Conservation (phyloP, 1,139 yeast genomes). For the Saccharomyces pastorianus region DNA sequence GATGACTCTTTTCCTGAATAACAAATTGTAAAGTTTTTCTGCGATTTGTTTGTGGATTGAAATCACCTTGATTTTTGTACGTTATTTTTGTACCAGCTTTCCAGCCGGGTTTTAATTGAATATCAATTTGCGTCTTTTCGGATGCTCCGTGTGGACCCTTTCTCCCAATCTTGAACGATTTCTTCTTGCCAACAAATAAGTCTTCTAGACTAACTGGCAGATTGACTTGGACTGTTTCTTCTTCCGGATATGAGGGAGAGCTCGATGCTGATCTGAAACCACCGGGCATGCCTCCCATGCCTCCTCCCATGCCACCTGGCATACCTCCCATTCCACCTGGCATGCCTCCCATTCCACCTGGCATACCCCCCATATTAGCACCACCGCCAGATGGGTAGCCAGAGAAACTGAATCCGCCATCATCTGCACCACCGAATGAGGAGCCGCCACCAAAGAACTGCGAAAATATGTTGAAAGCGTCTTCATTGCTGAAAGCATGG, state of each 20-base stretch:
- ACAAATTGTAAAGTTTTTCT: conserved; percentile 88
- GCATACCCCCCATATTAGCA: conserved; percentile 25
- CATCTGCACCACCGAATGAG: conserved; percentile 16
- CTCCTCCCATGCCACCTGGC: conserved; percentile 29
- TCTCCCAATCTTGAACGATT: conserved; percentile 84
- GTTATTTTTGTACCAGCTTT: conserved; percentile 94
- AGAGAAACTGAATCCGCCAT: conserved; percentile 12
- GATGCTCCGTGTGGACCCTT: conserved; percentile 57
- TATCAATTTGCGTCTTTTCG: conserved; percentile 72
- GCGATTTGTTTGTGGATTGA: conserved; percentile 63
- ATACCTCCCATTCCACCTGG: conserved; percentile 44
- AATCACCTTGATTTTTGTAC: conserved; percentile 85
- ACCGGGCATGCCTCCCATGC: conserved; percentile 40
- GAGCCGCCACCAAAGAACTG: conserved; percentile 31
- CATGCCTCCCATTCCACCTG: conserved; percentile 20
- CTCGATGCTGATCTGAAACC: conserved; percentile 33
- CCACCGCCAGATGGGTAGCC: conserved; percentile 19
- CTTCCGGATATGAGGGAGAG: conserved; percentile 41
- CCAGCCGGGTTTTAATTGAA: conserved; percentile 90
- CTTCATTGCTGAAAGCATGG: conserved; percentile 58
- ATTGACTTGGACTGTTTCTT: conserved; percentile 64
- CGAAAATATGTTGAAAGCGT: conserved; percentile 72
- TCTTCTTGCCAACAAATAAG: conserved; percentile 68
- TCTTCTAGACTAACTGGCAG: conserved; percentile 83
- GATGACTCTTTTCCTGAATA: conserved; percentile 81